Conservation (phyloP, 2,329 filamentous ascomycete species). For the Thermothelomyces thermophilus region DNA sequence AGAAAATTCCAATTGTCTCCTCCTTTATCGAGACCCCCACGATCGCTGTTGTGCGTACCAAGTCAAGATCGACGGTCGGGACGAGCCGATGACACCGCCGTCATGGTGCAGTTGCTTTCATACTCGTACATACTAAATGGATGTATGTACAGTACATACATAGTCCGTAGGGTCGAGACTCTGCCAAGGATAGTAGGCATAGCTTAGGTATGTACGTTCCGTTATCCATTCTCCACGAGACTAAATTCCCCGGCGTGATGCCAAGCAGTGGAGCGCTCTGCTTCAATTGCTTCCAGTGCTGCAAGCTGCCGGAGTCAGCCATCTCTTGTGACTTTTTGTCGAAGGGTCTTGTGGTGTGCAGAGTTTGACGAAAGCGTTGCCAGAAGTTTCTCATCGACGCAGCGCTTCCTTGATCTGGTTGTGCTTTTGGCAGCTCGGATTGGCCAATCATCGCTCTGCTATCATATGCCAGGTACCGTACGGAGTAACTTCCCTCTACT, state of each 20-base stretch:
- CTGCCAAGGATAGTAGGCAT: too few relatives aligned
- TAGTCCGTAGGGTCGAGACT: too few relatives aligned
- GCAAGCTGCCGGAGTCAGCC: too few relatives aligned
- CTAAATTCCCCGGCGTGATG: not conserved
- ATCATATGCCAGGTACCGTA: too few relatives aligned
- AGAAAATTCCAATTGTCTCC: not conserved
- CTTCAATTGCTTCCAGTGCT: too few relatives aligned
- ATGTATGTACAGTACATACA: too few relatives aligned
- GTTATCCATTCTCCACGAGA: too few relatives aligned
- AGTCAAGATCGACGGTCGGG: not conserved
- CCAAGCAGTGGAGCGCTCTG: not conserved
- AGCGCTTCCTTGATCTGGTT: not conserved
- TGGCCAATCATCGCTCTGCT: too few relatives aligned
- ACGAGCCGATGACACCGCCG: not conserved
- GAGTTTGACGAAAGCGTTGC: not conserved
- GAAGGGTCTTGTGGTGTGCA: not conserved
- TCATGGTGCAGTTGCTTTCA: slow-evolving; percentile 3
- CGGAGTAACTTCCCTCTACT: too few relatives aligned
- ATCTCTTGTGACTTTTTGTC: not conserved
- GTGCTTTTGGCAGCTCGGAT: not conserved
- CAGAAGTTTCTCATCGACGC: slow-evolving; percentile 5
- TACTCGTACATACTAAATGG: not conserved
- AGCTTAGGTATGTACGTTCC: too few relatives aligned
- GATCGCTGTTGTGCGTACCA: too few relatives aligned
- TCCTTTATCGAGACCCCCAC: too few relatives aligned